Evolutionary conservation across 306 rosid species (phyloP), one percentile per base, ranked within the genome.

Genomic region (Fagus crenata): DNA sequence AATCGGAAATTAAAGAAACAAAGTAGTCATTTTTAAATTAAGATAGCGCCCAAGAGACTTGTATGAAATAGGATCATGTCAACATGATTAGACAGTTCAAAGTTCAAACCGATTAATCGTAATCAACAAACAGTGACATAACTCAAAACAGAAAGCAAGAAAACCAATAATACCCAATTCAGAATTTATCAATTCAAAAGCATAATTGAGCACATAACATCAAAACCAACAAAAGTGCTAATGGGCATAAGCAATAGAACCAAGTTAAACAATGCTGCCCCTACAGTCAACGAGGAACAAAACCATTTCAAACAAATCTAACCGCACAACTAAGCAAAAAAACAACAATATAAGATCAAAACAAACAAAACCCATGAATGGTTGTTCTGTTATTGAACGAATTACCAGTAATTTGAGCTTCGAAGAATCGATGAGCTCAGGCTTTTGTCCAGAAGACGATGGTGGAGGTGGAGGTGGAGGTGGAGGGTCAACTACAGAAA

Each of bases 391-490:
- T 42, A 46, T 12, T 12, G 15, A 68, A 51, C 3, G 15, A 82
- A 84, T 43, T 32, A 92, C 98, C 92, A 95, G 74, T 42, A 95
- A 85, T 83, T 89, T 92, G 76, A 95, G 76, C 93, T 92, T 92
- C 73, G 90, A 80, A 49, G 85, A 43, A 11, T 95, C 77, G 54
- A 87, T 11, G 7, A 80, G 81, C 67, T 85, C 88, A 73, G 81
- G 70, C 1, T 65, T 49, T 32, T 83, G 40, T 8, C 11, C 80
- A 18, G 78, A 71, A 39, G 64, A 51, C 11, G 81, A n/a, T 13
- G 75, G 60, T 13, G 69, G 4, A 55, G 88, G 76, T 9, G 83
- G 74, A 1, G 80, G 79, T 22, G 76, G 79, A 4, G 89, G 81
- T 3, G 90, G 49, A 46, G 87, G 78, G 18, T 80, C 92, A 67